phyloP scores from a whole-genome alignment of 129 eudicot species.

The Flaveria sonorensis region DNA sequence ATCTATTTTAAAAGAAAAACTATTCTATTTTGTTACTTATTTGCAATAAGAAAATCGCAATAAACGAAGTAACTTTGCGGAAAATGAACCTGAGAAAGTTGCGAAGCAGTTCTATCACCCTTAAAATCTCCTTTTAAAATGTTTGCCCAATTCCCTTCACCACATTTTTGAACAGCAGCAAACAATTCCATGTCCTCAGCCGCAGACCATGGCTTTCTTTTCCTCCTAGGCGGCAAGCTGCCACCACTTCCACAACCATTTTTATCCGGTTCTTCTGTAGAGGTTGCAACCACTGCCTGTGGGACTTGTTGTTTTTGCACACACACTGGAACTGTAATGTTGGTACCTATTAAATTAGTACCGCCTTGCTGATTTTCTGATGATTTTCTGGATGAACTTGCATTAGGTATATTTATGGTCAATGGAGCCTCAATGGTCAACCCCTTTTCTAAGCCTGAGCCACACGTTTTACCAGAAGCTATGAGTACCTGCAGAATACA shows the following conservation, averaged over 20 bases:
- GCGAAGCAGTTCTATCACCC: slow-evolving; percentile 77
- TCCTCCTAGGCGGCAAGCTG: slow-evolving; percentile 55
- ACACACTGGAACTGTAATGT: slow-evolving; percentile 69
- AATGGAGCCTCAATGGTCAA: slow-evolving; percentile 80
- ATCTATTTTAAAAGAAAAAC: no score
- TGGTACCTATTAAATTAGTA: slow-evolving; percentile 51
- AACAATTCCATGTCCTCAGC: slow-evolving; percentile 74
- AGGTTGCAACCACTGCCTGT: slow-evolving; percentile 40
- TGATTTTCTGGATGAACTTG: slow-evolving; percentile 41
- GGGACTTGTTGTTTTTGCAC: slow-evolving; percentile 58
- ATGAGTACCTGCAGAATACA: slow-evolving; percentile 62
- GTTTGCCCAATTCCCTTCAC: slow-evolving; percentile 92
- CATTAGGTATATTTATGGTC: slow-evolving; percentile 72
- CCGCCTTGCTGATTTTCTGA: slow-evolving; percentile 48
- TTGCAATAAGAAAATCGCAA: background rate
- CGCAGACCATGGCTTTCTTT: slow-evolving; percentile 71
- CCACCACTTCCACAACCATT: slow-evolving; percentile 47
- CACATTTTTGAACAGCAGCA: slow-evolving; percentile 81
- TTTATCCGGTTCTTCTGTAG: slow-evolving; percentile 51
- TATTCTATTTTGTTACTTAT: background rate
- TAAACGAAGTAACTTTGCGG: background rate
- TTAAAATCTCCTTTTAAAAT: slow-evolving; percentile 70
- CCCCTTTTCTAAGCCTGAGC: slow-evolving; percentile 55
- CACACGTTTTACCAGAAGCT: slow-evolving; percentile 58
- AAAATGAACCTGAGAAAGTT: slow-evolving; percentile 73